These are phyloP conservation scores for Naganishia randhawae DNA, from an alignment of 768 basidiomycete genomes.

Conservation along the genomic window DNA sequence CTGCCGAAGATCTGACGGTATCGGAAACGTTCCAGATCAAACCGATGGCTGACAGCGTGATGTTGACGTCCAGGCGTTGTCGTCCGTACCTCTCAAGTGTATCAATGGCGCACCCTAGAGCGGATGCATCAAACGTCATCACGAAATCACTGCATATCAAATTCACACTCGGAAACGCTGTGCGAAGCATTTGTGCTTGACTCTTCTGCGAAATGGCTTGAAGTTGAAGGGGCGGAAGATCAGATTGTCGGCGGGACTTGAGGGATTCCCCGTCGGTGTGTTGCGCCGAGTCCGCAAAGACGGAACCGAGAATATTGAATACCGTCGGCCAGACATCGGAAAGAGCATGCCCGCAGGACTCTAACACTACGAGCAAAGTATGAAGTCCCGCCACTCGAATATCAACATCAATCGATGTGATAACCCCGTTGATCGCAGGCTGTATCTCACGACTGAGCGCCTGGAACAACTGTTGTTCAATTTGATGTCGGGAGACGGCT, in stretches of 20 bases:
- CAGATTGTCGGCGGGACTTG: conserved; percentile 52
- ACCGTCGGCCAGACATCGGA: conserved; percentile 90
- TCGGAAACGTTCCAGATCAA: conserved; percentile 95
- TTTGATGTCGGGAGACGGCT: conserved; percentile 57
- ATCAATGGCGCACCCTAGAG: conserved; percentile 80
- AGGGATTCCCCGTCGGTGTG: conserved; percentile 57
- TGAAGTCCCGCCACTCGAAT: conserved; percentile 83
- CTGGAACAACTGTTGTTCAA: conserved; percentile 78
- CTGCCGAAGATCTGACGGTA: conserved; percentile 72
- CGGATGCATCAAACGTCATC: conserved; percentile 70
- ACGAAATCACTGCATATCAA: conserved; percentile 85
- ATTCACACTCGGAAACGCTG: conserved; percentile 88
- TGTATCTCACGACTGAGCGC: conserved; percentile 74
- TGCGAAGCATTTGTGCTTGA: conserved; percentile 68
- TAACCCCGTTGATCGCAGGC: conserved; percentile 53
- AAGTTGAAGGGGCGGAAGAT: not conserved
- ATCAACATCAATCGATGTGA: conserved; percentile 61
- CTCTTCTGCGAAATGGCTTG: conserved; percentile 52
- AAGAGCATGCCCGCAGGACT: conserved; percentile 84
- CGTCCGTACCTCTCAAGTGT: conserved; percentile 88
- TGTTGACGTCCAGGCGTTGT: conserved; percentile 85
- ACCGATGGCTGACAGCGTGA: conserved; percentile 88
- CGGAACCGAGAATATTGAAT: conserved; percentile 84
- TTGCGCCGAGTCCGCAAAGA: conserved; percentile 60
- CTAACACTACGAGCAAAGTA: conserved; percentile 81